These are phyloP conservation scores for Roridomyces roridus DNA, from an alignment of 768 basidiomycete genomes.

Conservation along the genomic window DNA sequence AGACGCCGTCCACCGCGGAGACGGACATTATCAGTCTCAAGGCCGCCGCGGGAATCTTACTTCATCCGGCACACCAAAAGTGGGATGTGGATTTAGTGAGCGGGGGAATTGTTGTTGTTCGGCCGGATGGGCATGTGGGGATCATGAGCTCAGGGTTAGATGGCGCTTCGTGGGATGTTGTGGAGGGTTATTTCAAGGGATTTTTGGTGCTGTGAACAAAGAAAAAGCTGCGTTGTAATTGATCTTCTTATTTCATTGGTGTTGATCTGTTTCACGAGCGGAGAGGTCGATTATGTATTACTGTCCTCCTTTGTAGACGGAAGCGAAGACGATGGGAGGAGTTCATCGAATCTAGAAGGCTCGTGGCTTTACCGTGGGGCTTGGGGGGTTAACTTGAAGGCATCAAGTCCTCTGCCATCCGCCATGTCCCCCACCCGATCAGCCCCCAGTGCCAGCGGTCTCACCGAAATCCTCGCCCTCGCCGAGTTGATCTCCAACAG, in stretches of 20 bases:
- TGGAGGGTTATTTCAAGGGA: slow-evolving; percentile 9
- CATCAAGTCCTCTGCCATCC: no score
- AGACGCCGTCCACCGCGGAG: background rate
- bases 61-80: slow-evolving; percentile 11
- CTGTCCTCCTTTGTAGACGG: no score
- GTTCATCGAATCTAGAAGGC: no score
- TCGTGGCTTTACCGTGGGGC: no score
- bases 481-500: slow-evolving; percentile 18
- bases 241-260: no score
- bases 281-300: no score
- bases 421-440: no score
- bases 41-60: background rate
- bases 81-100: slow-evolving; percentile 4
- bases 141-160: background rate
- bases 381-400: no score
- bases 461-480: background rate
- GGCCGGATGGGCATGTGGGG: slow-evolving; percentile 15
- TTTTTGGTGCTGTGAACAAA: slow-evolving; percentile 10
- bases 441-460: no score
- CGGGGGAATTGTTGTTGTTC: slow-evolving; percentile 5
- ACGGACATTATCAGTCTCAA: background rate
- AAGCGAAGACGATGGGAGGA: no score
- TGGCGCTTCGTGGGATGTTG: background rate
- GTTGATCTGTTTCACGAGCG: no score
- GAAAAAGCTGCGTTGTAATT: no score